A percentile compares a stretch with the other conserved stretches of the same genome.
Conservation (phyloP, 2,329 filamentous ascomycete species). For the Pezicula radicicola region DNA sequence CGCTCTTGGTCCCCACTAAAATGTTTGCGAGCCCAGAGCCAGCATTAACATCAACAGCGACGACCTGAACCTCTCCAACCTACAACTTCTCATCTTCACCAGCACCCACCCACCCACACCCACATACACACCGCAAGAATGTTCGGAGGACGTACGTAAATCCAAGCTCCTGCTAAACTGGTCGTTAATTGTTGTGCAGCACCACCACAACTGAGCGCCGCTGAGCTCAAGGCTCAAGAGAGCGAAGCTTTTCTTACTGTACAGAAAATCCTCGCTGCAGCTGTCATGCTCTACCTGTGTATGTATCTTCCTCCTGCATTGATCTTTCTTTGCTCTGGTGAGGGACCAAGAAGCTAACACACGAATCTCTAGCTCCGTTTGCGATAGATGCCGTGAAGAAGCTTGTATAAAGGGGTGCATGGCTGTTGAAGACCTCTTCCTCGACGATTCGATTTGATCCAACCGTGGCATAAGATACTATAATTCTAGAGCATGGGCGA, state of each 20-base stretch:
- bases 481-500: too few relatives aligned
- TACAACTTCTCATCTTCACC: background rate
- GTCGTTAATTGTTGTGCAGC: slow-evolving; percentile 29
- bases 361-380: slow-evolving; percentile 46
- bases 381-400: slow-evolving; percentile 50
- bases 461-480: background rate
- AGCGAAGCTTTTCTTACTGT: slow-evolving; percentile 64
- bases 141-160: slow-evolving; percentile 59
- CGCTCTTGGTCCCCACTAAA: background rate
- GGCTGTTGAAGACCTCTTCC: background rate
- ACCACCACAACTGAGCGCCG: slow-evolving; percentile 65
- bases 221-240: slow-evolving; percentile 70
- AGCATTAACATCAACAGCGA: too few relatives aligned
- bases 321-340: background rate
- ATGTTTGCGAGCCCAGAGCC: background rate
- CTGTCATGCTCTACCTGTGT: slow-evolving; percentile 75
- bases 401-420: slow-evolving; percentile 35
- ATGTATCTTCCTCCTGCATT: slow-evolving; percentile 32
- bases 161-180: background rate
- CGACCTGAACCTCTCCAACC: too few relatives aligned
- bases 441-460: background rate
- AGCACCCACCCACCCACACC: slow-evolving; percentile 1
- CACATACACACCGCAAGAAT: slow-evolving; percentile 36
- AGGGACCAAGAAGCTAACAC: background rate
- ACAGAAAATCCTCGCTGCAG: slow-evolving; percentile 63